Evolutionary conservation across 768 basidiomycete species (phyloP).

Genomic region (Coprinopsis cinerea): DNA sequence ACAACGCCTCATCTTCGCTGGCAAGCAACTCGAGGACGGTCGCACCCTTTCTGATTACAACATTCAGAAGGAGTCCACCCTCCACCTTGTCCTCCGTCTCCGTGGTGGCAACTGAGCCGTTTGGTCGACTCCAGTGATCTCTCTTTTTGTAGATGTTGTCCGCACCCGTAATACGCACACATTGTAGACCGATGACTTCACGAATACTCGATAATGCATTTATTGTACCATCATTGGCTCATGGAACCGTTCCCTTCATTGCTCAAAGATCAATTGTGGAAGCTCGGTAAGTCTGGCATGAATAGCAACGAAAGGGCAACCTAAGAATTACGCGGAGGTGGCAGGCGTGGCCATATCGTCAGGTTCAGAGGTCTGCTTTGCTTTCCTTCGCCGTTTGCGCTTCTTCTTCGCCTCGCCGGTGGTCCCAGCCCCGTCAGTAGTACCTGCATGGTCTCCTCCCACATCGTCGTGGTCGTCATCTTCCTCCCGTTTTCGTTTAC

Average conservation of each 20-base stretch:
- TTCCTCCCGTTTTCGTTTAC: constrained; percentile 23
- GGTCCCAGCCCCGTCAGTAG: neutral
- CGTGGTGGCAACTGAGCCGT: constrained; percentile 75
- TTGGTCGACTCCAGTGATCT: too few species aligned
- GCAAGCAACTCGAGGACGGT: constrained; percentile 75
- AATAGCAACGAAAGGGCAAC: too few species aligned
- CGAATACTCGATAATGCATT: too few species aligned
- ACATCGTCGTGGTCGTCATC: constrained; percentile 14
- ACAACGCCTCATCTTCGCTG: constrained; percentile 75
- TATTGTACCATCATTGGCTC: too few species aligned
- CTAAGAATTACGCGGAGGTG: too few species aligned
- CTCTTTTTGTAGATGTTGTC: too few species aligned
- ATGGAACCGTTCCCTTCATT: too few species aligned
- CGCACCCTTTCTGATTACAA: constrained; percentile 75
- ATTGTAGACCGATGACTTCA: too few species aligned
- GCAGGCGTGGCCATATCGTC: too few species aligned
- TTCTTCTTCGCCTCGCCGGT: constrained; percentile 9
- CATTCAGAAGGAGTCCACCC: constrained; percentile 70
- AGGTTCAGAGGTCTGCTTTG: constrained; percentile 3
- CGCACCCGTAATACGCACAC: too few species aligned
- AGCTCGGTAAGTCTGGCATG: too few species aligned
- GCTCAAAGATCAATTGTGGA: too few species aligned
- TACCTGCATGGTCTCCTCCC: constrained; percentile 1
- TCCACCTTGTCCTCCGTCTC: constrained; percentile 72
- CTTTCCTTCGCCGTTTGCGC: constrained; percentile 19